Conservation (phyloP, 768 basidiomycete species). For the Podaxis sp. region DNA sequence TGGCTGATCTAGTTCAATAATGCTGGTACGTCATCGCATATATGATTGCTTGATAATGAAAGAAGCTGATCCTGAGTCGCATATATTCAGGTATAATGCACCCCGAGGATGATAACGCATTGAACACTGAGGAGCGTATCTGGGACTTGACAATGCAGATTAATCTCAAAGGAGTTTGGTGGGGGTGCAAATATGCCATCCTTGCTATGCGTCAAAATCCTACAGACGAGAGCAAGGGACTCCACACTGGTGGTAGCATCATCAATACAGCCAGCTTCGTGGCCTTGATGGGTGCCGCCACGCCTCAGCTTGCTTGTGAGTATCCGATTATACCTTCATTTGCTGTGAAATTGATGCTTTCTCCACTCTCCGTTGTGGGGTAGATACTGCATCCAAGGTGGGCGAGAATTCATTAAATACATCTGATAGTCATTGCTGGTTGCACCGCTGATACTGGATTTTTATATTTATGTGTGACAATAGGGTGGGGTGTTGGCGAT, state of each 20-base stretch:
- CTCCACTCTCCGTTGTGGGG: slow-evolving; percentile 11
- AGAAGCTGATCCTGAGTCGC: not conserved
- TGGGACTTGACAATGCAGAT: slow-evolving; percentile 94
- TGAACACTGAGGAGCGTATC: slow-evolving; percentile 94
- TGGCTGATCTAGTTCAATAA: slow-evolving; percentile 78
- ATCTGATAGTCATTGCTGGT: not conserved
- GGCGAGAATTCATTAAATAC: not conserved
- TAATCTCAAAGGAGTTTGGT: slow-evolving; percentile 99
- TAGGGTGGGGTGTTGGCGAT: slow-evolving; percentile 97
- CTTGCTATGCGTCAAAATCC: slow-evolving; percentile 94
- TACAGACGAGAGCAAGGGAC: slow-evolving; percentile 72
- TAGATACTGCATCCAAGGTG: slow-evolving; percentile 94
- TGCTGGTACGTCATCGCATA: slow-evolving; percentile 46
- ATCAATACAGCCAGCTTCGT: slow-evolving; percentile 99
- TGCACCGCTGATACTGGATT: not conserved
- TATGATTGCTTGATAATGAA: not conserved
- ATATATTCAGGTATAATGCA: slow-evolving; percentile 87
- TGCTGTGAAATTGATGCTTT: slow-evolving; percentile 6
- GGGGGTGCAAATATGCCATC: slow-evolving; percentile 97
- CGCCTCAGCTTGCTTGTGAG: slow-evolving; percentile 96
- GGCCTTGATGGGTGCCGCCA: slow-evolving; percentile 91
- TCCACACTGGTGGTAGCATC: slow-evolving; percentile 83
- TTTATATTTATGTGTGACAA: not conserved
- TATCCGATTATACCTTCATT: not conserved
- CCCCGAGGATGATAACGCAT: slow-evolving; percentile 86